Base-by-base conservation (phyloP, 345 rosid genomes). In the Pistacia atlantica region DNA sequence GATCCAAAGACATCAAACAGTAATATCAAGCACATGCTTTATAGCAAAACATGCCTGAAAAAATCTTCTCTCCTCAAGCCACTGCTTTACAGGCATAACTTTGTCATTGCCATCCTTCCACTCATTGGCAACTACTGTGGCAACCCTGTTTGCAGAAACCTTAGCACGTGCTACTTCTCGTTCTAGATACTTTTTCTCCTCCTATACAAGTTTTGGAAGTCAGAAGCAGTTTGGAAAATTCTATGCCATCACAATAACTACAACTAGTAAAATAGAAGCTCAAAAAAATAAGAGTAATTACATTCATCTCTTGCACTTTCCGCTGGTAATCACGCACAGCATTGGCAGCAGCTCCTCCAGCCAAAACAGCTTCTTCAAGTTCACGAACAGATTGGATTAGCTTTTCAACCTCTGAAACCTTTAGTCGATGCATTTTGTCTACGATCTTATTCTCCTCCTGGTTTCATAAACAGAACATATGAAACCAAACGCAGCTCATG, bases 301-400 rank as follows among this genome's bases (percentile, higher is more conserved):
- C 99, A 92, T 91, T 93, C 98, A 96, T 93, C 87, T 96, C 99
- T 84, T 92, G 99, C 78, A 96, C 95, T 87, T 92, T 95, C 79
- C 99, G 86, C 79, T 92, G 98, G 84, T 92, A 95, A 84, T 95
- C 98, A 85, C 99, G 87, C 82, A 92, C 99, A 33, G 98, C 98
- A 75, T 95, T 95, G 70, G 99, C 99, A 60, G 98, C 99, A 45
- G 97, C 99, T 77, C 99, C 99, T 69, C 98, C 99, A 65, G 99
- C 94, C 79, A 95, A 98, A 84, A 95, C 99, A 81, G 98, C 98
- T 87, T 95, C 98, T 87, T 95, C 99, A 67, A 95, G 89, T 85
- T 95, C 99, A 64, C 95, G 81, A 67, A 96, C 99, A 65, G 90
- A 92, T 85, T 96, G 99, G 64, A 93, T 92, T 78, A 96, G 93